phyloP scores from a whole-genome alignment of 1,284 basidiomycete species.

The Neonothopanus nambi region DNA sequence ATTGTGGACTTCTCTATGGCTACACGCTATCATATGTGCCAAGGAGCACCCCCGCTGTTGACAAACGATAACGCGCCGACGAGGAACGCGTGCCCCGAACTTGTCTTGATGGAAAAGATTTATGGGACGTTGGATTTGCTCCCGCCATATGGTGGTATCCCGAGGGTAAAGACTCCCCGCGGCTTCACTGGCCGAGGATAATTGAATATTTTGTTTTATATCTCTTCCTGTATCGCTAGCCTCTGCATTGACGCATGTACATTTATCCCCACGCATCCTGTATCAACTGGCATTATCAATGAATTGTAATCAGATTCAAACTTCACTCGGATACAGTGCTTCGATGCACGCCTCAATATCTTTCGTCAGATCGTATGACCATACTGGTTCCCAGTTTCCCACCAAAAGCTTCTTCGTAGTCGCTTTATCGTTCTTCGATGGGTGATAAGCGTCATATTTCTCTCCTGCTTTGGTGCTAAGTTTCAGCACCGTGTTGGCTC shows the following conservation, averaged over 20 bases:
- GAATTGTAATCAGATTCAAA: background rate
- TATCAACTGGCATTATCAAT: background rate
- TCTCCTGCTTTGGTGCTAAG: slow-evolving; percentile 40
- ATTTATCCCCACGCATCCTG: background rate
- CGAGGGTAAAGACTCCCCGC: background rate
- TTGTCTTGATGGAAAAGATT: slow-evolving; percentile 10
- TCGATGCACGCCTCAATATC: slow-evolving; percentile 33
- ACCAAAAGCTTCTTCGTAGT: slow-evolving; percentile 33
- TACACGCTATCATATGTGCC: slow-evolving; percentile 5
- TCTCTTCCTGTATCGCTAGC: background rate
- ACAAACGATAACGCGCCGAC: background rate
- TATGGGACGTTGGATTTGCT: slow-evolving; percentile 4
- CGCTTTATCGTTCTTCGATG: slow-evolving; percentile 24
- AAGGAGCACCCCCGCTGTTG: slow-evolving; percentile 3
- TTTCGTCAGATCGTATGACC: slow-evolving; percentile 44
- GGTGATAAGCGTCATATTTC: slow-evolving; percentile 40
- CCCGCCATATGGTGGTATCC: background rate
- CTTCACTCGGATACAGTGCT: slow-evolving; percentile 17
- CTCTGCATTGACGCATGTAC: background rate
- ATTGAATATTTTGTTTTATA: background rate
- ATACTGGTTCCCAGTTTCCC: slow-evolving; percentile 47
- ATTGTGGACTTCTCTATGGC: slow-evolving; percentile 10
- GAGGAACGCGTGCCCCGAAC: slow-evolving; percentile 3
- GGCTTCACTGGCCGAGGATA: background rate
- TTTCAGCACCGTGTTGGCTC: slow-evolving; percentile 46